Percentiles rank a stretch among this genome's conserved stretches.
phyloP scores from a whole-genome alignment of 495 filamentous ascomycete species.

The Neurospora sp. region DNA sequence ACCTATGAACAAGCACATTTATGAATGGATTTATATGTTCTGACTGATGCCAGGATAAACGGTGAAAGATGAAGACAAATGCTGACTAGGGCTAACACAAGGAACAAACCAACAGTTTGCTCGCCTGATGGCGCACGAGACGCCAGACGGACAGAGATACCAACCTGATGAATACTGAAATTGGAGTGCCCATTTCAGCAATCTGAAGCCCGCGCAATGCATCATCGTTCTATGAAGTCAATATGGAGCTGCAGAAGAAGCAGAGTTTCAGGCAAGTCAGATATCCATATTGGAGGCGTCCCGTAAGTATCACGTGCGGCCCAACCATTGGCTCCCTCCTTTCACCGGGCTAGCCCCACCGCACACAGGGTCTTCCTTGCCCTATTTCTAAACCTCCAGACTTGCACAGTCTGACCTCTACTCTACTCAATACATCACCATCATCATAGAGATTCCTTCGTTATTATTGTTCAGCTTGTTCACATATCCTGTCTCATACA shows the following conservation, averaged over 20 bases:
- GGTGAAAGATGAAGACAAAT: not conserved
- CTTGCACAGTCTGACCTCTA: no score
- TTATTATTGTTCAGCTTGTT: no score
- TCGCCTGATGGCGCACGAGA: not conserved
- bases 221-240: not conserved
- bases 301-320: no score
- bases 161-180: not conserved
- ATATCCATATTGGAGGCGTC: no score
- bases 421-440: no score
- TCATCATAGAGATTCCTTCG: no score
- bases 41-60: not conserved
- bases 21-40: not conserved
- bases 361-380: no score
- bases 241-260: not conserved
- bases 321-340: no score
- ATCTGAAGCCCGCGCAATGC: not conserved
- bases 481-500: not conserved
- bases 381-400: no score
- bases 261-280: not conserved
- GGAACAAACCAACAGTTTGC: not conserved
- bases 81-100: not conserved
- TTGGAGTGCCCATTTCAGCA: not conserved
- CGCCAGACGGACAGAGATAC: not conserved
- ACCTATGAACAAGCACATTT: not conserved
- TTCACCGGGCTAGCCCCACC: no score